Evolutionary conservation across 1,284 basidiomycete genomes (phyloP), one percentile per base, ranked within the genome.

Genomic region (Sanghuangporus weigelae): DNA sequence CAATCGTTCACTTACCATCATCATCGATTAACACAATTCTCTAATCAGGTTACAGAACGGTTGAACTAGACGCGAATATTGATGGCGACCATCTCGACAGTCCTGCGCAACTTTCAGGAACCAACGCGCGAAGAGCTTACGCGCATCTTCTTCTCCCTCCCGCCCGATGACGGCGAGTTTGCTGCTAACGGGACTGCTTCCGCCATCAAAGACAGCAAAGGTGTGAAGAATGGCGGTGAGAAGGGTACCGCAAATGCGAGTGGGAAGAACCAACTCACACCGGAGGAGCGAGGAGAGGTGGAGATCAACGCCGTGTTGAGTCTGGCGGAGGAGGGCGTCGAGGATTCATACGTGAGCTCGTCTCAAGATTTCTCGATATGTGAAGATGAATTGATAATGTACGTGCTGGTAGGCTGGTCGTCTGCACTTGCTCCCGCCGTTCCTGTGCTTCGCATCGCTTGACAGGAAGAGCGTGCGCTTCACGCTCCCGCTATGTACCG

Each of bases 401-500:
- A 39, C 50, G 11, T 60, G 35, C 59, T 10, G 36, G 53, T 70
- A 97, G 95, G 90, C 93, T 54, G 97, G 97, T 57, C 92, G 95
- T 71, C 79, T 99, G 53, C 86, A 96, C 69, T 82, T 99, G 46
- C 84, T 97, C 56, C 86, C 93, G 26, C 93, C 95, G 0, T 99
- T 94, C 76, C 81, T 99, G 11, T 88, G 93, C 60, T 99, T 99
- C 77, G 81, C 89, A 35, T 97, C 95, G 8, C 79, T 97, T 46
- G 96, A 98, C 74, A 88, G 92, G 72, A 92, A 94, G 72, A 95
- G 93, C 31, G 95, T 96, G 66, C 84, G 91, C 53, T 95, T 96
- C 77, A 93, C 94, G 1, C 78, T 99, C 19, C 97, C 97, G 50
- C 81, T 99, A 42, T 95, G 92, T 65, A 96, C 95, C 2, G 89